Percentiles rank a stretch among this genome's conserved stretches.
Evolutionary conservation across 345 rosid genomes (phyloP).

Genomic region (Melaleuca alternifolia): DNA sequence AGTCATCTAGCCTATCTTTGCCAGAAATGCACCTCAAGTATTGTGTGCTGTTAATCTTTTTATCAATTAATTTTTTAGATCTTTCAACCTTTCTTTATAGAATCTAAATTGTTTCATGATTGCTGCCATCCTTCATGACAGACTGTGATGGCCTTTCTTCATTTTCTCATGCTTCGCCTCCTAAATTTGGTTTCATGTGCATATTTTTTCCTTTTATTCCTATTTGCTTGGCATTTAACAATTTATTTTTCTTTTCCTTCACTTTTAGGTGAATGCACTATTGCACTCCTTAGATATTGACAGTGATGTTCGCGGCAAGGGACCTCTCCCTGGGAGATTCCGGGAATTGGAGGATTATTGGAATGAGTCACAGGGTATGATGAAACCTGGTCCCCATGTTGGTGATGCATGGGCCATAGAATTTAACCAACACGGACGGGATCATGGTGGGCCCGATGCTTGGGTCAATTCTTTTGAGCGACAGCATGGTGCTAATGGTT

Average conservation of each 20-base stretch:
- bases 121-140: neutral
- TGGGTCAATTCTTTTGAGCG: conserved; percentile 92
- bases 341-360: conserved; percentile 87
- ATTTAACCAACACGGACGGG: conserved; percentile 48
- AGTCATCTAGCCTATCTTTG: neutral
- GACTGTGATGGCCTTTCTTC: neutral
- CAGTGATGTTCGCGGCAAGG: conserved; percentile 48
- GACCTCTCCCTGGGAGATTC: conserved; percentile 68
- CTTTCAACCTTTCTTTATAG: neutral
- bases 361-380: conserved; percentile 89
- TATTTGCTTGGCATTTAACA: neutral
- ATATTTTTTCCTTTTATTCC: neutral
- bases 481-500: conserved; percentile 83
- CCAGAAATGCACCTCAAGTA: neutral
- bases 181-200: neutral
- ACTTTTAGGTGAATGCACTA: conserved; percentile 71
- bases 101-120: neutral
- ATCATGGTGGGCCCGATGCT: conserved; percentile 50
- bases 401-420: conserved; percentile 76
- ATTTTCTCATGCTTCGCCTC: neutral
- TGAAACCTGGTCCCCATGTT: conserved; percentile 46
- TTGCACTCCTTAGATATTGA: conserved; percentile 91
- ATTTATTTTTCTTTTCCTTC: neutral
- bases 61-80: neutral
- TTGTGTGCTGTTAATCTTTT: neutral